Evolutionary conservation across 225 moss, liverwort and hornwort genomes (phyloP).

Genomic region (Ulota crispa): DNA sequence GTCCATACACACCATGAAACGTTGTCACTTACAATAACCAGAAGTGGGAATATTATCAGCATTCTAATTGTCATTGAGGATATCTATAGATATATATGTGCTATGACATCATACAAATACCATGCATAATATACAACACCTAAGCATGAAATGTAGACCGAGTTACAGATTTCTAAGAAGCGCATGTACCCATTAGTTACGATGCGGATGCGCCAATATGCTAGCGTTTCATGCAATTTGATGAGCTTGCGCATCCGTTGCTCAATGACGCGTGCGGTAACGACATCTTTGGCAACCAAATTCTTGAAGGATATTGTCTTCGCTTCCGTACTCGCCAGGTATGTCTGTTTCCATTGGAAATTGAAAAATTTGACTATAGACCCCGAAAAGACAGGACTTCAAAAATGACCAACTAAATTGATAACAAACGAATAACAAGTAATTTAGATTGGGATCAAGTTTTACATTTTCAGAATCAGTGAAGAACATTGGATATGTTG

Average conservation of each 20-base stretch:
- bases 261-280: constrained; percentile 72
- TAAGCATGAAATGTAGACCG: not conserved
- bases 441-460: not conserved
- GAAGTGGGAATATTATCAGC: not conserved
- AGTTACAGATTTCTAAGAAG: not conserved
- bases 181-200: constrained; percentile 50
- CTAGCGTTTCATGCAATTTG: constrained; percentile 72
- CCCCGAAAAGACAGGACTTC: not conserved
- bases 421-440: not conserved
- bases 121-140: not conserved
- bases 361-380: not conserved
- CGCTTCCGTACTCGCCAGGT: constrained; percentile 71
- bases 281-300: constrained; percentile 73
- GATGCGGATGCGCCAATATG: constrained; percentile 81
- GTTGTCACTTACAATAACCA: not conserved
- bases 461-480: not conserved
- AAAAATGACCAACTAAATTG: not conserved
- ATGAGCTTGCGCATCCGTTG: constrained; percentile 90
- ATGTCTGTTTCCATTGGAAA: constrained; percentile 47
- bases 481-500: not conserved
- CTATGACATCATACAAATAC: not conserved
- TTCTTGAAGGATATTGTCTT: constrained; percentile 73
- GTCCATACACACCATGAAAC: not conserved
- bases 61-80: not conserved
- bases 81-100: not conserved